Conservation (phyloP, 352 stramenopile genomes). For the Globisporangium heterothallicum region DNA sequence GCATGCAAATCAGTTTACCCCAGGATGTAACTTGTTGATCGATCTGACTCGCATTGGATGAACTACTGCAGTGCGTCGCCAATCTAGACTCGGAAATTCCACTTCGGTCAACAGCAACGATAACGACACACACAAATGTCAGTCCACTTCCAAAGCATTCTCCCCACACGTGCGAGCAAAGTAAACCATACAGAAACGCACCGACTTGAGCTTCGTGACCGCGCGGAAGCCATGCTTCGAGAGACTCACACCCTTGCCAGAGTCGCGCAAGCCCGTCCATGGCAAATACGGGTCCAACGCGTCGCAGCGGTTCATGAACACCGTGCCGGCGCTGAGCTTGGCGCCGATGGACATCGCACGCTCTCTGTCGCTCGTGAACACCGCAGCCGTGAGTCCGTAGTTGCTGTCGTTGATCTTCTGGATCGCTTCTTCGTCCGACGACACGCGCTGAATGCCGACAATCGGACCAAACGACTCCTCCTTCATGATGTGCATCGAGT, state of each 20-base stretch:
- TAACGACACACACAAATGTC: slow-evolving; percentile 10
- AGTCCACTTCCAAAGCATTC: slow-evolving; percentile 1
- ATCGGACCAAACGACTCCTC: slow-evolving; percentile 85
- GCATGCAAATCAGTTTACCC: no score
- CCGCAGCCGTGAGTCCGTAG: slow-evolving; percentile 70
- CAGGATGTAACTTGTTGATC: no score
- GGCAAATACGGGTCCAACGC: slow-evolving; percentile 73
- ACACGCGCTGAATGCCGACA: slow-evolving; percentile 65
- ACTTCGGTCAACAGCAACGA: slow-evolving; percentile 23
- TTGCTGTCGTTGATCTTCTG: slow-evolving; percentile 76
- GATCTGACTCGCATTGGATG: no score
- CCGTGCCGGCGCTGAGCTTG: slow-evolving; percentile 64
- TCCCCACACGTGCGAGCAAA: background rate
- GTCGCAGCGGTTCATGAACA: slow-evolving; percentile 87
- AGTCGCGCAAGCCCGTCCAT: slow-evolving; percentile 75
- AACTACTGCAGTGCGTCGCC: background rate
- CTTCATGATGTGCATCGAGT: slow-evolving; percentile 72
- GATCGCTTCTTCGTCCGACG: slow-evolving; percentile 67
- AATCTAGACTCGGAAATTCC: slow-evolving; percentile 67
- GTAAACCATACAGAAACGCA: slow-evolving; percentile 17
- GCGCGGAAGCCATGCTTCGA: slow-evolving; percentile 79
- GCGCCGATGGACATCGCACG: slow-evolving; percentile 46
- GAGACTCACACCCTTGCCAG: slow-evolving; percentile 76
- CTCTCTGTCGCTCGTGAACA: slow-evolving; percentile 64
- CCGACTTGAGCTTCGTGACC: slow-evolving; percentile 77